A percentile compares a stretch with the other conserved stretches of the same genome.
Conservation (phyloP, 805 yeast species). For the Candida xyloterini region DNA sequence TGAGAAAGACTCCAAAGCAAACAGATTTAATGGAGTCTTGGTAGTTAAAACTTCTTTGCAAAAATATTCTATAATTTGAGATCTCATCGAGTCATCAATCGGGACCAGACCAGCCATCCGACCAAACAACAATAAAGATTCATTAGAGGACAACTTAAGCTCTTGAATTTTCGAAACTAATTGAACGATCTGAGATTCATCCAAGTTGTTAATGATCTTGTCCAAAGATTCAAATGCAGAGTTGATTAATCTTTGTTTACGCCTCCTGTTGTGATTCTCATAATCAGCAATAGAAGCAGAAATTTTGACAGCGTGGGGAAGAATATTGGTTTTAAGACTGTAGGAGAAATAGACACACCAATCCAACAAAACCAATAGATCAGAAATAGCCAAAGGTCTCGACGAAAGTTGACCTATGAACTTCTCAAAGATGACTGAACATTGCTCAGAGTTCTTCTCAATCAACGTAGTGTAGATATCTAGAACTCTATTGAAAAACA, state of each 20-base stretch:
- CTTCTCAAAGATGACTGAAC: conserved; percentile 33
- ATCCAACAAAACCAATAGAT: conserved; percentile 52
- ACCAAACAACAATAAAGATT: conserved; percentile 6
- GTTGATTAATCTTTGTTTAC: not conserved
- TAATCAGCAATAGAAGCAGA: conserved; percentile 33
- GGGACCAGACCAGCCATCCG: not conserved
- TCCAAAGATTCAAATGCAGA: conserved; percentile 2
- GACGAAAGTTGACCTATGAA: conserved; percentile 37
- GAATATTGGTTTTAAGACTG: conserved; percentile 18
- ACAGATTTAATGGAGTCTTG: conserved; percentile 19
- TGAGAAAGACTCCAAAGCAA: conserved; percentile 21
- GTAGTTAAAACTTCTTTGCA: conserved; percentile 38
- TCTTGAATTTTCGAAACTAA: not conserved
- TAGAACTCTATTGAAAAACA: conserved; percentile 43
- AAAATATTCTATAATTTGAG: conserved; percentile 28
- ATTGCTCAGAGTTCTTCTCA: conserved; percentile 26
- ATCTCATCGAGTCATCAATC: not conserved
- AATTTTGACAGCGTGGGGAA: conserved; percentile 36
- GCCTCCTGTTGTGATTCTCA: not conserved
- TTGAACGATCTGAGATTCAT: not conserved
- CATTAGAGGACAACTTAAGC: not conserved
- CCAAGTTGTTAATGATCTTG: not conserved
- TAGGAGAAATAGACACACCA: conserved; percentile 49
- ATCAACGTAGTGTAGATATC: conserved; percentile 39
- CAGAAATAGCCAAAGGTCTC: conserved; percentile 48